Base-by-base conservation (phyloP, 108 stramenopile species). In the Cyclostephanos tholiformis region DNA sequence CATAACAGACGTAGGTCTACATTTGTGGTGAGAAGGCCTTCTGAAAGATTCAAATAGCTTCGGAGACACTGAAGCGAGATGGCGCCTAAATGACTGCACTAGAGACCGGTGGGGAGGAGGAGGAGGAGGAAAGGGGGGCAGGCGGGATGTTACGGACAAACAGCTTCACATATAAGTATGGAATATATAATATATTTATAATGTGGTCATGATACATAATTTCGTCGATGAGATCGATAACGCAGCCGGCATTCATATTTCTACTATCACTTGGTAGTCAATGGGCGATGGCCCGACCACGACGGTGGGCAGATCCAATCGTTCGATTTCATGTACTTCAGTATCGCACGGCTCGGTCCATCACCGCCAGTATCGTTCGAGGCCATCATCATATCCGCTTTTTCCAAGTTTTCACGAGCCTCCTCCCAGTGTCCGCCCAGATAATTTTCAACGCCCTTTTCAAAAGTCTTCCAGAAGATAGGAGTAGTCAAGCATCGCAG, bases 321-420 rank as follows among this genome's bases (percentile, higher is more conserved):
- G 79, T 68, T 85, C 74, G 71, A 86, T 87, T 75, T 82, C 91
- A 89, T 85, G 52, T 85, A 86, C 23, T 85, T 83, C 13, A 95
- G 60, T 29, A 97, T 84, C 23, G 86, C 86, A 17, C 62, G 67
- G 68, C 88, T 87, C 16, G 96, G 96, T 52, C 93, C 94, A 71
- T 97, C 96, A 38, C 91, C 93, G 27, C 91, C 93, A 63, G 85
- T 74, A 59, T 83, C 91, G 59, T 83, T 89, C 35, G 89, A 88
- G 44, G 83, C 64, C 94, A 97, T 97, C 72, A 91, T 87, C 67
- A 81, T 65, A 68, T 95, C 89, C 44, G 89, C 90, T 58, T 75
- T 77, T 49, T 86, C 76, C 19, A 97, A 72, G 16, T 60, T 65
- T 12, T 69, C 49, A 41, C 81, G 76, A 17, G 96, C 94, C 23